Evolutionary conservation across 495 filamentous ascomycete genomes (phyloP).

Genomic region (Aspergillus heteromorphus): DNA sequence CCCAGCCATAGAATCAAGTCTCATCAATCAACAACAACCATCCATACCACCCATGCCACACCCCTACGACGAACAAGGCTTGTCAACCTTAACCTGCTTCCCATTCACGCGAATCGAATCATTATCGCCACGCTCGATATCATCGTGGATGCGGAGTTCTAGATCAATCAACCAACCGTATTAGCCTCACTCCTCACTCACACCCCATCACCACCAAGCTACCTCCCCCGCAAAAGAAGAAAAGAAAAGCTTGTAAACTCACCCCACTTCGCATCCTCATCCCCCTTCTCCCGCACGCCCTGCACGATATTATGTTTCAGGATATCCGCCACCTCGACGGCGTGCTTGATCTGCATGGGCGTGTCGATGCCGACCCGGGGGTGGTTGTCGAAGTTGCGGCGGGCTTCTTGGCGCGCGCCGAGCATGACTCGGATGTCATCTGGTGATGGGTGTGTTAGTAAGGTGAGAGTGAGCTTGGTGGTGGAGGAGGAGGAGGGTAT

Average conservation of each 20-base stretch:
- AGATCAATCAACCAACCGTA: not conserved
- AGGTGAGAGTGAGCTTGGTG: too few relatives aligned
- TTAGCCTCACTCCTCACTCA: not conserved
- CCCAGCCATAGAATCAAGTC: not conserved
- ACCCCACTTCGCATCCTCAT: conserved; percentile 62
- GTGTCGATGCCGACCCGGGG: conserved; percentile 48
- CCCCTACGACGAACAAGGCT: conserved; percentile 38
- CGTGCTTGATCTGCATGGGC: conserved; percentile 60
- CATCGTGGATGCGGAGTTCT: conserved; percentile 84
- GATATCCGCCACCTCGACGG: conserved; percentile 76
- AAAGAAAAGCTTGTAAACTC: conserved; percentile 27
- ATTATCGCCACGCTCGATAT: conserved; percentile 90
- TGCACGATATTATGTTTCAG: conserved; percentile 84
- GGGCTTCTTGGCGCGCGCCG: conserved; percentile 66
- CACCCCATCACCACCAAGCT: too few relatives aligned
- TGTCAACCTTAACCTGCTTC: conserved; percentile 41
- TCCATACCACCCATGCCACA: not conserved
- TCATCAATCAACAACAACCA: not conserved
- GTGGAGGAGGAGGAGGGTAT: too few relatives aligned
- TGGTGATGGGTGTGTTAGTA: conserved; percentile 23
- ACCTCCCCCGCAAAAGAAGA: too few relatives aligned
- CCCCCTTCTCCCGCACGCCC: conserved; percentile 51
- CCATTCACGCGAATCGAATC: conserved; percentile 65
- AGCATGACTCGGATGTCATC: conserved; percentile 61
- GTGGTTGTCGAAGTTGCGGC: conserved; percentile 64